phyloP scores from a whole-genome alignment of 2,329 filamentous ascomycete species.

The Ceratocystis cacaofunesta region DNA sequence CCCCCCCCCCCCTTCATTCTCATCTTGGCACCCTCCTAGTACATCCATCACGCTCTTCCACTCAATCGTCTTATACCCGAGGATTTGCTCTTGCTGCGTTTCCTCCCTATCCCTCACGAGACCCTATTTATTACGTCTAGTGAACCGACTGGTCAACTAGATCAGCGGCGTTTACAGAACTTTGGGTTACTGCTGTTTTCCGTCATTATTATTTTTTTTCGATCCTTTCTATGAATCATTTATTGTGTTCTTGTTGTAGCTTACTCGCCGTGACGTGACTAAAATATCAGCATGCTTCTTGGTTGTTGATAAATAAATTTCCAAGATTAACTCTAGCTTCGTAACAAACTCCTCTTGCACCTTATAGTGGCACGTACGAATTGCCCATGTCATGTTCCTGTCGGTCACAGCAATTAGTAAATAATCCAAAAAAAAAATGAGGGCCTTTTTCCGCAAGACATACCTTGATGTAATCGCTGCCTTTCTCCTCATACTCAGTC shows the following conservation, averaged over 20 bases:
- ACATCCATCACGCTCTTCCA: neutral
- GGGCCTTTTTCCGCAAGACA: conserved; percentile 20
- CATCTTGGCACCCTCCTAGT: neutral
- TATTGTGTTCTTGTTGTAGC: neutral
- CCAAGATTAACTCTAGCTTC: neutral
- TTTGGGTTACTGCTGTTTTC: neutral
- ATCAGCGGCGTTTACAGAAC: conserved; percentile 1
- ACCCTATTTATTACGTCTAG: neutral
- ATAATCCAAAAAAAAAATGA: neutral
- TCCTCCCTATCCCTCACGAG: neutral
- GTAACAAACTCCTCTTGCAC: neutral
- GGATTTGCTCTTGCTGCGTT: neutral
- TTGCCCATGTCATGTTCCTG: conserved; percentile 56
- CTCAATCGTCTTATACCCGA: neutral
- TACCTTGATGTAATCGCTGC: conserved; percentile 82
- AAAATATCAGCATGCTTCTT: neutral
- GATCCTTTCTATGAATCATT: conserved; percentile 11
- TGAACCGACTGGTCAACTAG: conserved; percentile 3
- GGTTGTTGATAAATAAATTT: neutral
- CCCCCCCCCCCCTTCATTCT: too few species aligned
- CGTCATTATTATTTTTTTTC: conserved; percentile 14
- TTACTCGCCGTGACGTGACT: neutral
- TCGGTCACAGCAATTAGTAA: conserved; percentile 1
- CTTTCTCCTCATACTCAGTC: conserved; percentile 84
- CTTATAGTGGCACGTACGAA: conserved; percentile 29